These are phyloP conservation scores for Chytriomyces sp. DNA, from an alignment of 192 early-diverging fungal species.

Conservation along the genomic window DNA sequence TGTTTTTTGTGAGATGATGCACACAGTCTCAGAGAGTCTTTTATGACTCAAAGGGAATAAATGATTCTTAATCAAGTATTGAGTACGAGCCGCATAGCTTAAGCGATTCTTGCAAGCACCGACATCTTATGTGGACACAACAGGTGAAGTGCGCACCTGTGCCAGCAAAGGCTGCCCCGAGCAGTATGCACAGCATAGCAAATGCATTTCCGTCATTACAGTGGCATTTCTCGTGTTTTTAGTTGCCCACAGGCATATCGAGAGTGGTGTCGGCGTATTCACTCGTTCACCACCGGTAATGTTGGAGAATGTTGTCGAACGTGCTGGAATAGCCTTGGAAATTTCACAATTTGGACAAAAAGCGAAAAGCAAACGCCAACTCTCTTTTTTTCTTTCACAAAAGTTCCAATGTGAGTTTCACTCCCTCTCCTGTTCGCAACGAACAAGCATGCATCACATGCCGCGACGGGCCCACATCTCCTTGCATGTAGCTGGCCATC, in stretches of 20 bases:
- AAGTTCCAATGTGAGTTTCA: slow-evolving; percentile 21
- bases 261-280: too few species aligned
- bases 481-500: not conserved
- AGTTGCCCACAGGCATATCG: too few species aligned
- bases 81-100: not conserved
- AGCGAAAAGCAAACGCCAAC: not conserved
- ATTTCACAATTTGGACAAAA: slow-evolving; percentile 5
- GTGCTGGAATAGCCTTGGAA: not conserved
- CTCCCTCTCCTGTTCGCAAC: not conserved
- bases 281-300: too few species aligned
- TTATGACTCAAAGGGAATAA: not conserved
- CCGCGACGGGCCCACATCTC: not conserved
- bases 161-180: too few species aligned
- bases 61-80: slow-evolving; percentile 1
- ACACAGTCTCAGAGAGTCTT: not conserved
- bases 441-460: not conserved
- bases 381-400: slow-evolving; percentile 16
- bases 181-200: too few species aligned
- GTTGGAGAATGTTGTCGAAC: slow-evolving; percentile 5
- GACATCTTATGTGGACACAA: too few species aligned
- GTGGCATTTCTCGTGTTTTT: too few species aligned
- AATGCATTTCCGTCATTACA: too few species aligned
- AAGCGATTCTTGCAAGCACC: too few species aligned
- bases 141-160: too few species aligned
- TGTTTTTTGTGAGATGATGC: not conserved